Base-by-base conservation (phyloP, 2,329 filamentous ascomycete genomes). In the Penicillium decumbens region DNA sequence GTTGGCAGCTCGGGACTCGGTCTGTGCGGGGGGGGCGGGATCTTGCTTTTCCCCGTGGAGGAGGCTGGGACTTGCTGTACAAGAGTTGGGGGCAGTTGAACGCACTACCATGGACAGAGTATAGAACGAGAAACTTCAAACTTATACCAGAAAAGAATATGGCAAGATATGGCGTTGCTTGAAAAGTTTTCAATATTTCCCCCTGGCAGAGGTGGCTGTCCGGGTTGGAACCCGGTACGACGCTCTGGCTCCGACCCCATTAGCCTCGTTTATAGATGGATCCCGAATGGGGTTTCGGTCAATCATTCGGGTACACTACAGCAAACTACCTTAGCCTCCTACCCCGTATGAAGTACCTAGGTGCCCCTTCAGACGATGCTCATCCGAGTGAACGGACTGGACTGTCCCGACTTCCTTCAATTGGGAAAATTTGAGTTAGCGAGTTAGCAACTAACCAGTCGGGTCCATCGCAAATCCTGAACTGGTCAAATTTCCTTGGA, bases 21-120 rank as follows among this genome's bases (percentile, higher is more conserved):
- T 61, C 58, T 60, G 58, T 58, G 58, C 57, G 58, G 58, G 58
- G 58, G 58, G 57, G 57, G 47, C 44, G 41, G 51, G 42, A 32
- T 47, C 47, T 8, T 29, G 25, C 32, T 50, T 30, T 39, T 40
- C 30, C 39, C 40, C 33, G 15, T 37, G 45, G 49, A 33, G 45
- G 49, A 33, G 51, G 45, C 45, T 47, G 45, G 45, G 13, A 12
- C 9, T 15, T n/a, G 10, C n/a, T 15, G 24, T 39, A 12, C 20
- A 23, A 24, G 18, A 18, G 15, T 18, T 18, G 15, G 15, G 15
- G 15, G 15, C 15, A 18, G 2, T 18, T 18, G 15, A 18, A 18
- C 15, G 15, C 15, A 18, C 15, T 18, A 18, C 15, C 15, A 18
- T 18, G 15, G 1, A 18, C 15, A 18, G 15, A 18, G 15, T 18